phyloP scores from a whole-genome alignment of 345 rosid species.

The Aurinia saxatilis region DNA sequence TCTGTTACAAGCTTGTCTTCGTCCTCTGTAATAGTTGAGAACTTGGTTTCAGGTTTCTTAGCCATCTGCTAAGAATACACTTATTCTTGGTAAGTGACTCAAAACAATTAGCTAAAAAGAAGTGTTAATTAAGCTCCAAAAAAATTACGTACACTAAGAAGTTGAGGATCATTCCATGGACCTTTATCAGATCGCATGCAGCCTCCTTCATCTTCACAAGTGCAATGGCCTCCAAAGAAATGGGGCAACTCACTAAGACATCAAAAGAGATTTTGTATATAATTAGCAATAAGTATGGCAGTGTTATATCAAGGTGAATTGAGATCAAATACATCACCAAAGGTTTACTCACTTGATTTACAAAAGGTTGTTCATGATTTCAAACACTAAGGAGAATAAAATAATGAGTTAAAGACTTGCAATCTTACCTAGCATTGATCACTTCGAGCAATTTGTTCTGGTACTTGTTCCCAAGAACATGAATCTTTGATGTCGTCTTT shows the following conservation, averaged over 20 bases:
- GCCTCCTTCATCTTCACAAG: constrained; percentile 83
- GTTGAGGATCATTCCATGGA: constrained; percentile 90
- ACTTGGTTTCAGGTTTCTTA: constrained; percentile 48
- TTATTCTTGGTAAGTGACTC: neutral
- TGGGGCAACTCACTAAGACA: constrained; percentile 81
- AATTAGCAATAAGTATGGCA: neutral
- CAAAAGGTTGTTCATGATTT: neutral
- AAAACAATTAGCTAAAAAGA: neutral
- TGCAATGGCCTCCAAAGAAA: constrained; percentile 85
- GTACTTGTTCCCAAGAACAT: constrained; percentile 93
- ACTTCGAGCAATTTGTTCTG: constrained; percentile 82
- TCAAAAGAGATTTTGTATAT: neutral
- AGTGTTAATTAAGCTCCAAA: neutral
- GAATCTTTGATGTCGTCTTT: constrained; percentile 80
- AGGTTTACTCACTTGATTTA: no score
- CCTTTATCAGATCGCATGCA: constrained; percentile 97
- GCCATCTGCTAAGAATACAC: constrained; percentile 37
- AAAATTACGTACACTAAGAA: constrained; percentile 59
- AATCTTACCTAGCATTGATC: constrained; percentile 62
- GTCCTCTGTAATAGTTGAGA: constrained; percentile 40
- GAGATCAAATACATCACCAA: no score
- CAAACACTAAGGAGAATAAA: neutral
- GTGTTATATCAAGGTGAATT: no score
- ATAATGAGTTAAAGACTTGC: neutral
- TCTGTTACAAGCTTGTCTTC: constrained; percentile 17